phyloP scores from a whole-genome alignment of 2,329 filamentous ascomycete species.

The Apiospora rasikravindrae region DNA sequence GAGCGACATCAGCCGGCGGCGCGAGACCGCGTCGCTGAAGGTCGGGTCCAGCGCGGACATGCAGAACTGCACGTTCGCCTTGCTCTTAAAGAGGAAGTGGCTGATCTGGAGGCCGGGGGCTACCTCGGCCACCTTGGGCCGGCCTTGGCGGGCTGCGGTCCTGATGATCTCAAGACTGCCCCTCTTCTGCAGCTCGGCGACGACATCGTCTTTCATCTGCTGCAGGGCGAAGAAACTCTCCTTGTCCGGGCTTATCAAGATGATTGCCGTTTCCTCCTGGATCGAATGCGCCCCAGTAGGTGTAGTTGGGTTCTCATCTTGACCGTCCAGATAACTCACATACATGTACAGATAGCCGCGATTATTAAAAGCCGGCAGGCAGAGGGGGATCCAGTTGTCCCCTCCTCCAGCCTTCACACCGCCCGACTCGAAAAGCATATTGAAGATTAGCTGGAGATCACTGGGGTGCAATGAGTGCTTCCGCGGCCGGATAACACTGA shows the following conservation, averaged over 20 bases:
- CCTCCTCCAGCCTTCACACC: slow-evolving; percentile 88
- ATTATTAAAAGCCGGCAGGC: slow-evolving; percentile 95
- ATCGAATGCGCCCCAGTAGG: slow-evolving; percentile 62
- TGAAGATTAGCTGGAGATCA: slow-evolving; percentile 95
- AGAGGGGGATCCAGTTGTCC: slow-evolving; percentile 97
- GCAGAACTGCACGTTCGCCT: slow-evolving; percentile 92
- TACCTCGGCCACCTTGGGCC: slow-evolving; percentile 75
- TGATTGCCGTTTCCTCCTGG: slow-evolving; percentile 83
- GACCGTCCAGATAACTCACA: slow-evolving; percentile 85
- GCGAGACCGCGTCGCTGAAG: slow-evolving; percentile 63
- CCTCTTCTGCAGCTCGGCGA: slow-evolving; percentile 75
- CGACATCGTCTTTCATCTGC: slow-evolving; percentile 68
- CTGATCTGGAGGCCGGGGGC: slow-evolving; percentile 79
- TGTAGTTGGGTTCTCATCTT: slow-evolving; percentile 49
- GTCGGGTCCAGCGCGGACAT: slow-evolving; percentile 82
- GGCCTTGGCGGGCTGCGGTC: slow-evolving; percentile 71
- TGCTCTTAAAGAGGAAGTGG: slow-evolving; percentile 96
- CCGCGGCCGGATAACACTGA: slow-evolving; percentile 92
- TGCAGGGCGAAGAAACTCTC: slow-evolving; percentile 93
- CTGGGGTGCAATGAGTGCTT: slow-evolving; percentile 95
- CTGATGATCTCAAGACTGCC: slow-evolving; percentile 77
- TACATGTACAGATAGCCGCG: slow-evolving; percentile 99
- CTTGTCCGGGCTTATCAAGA: slow-evolving; percentile 90
- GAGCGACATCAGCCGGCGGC: slow-evolving; percentile 77
- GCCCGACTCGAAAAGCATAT: slow-evolving; percentile 97